Conservation (phyloP, 2,329 filamentous ascomycete genomes). For the Ophiostoma triangulosporum region DNA sequence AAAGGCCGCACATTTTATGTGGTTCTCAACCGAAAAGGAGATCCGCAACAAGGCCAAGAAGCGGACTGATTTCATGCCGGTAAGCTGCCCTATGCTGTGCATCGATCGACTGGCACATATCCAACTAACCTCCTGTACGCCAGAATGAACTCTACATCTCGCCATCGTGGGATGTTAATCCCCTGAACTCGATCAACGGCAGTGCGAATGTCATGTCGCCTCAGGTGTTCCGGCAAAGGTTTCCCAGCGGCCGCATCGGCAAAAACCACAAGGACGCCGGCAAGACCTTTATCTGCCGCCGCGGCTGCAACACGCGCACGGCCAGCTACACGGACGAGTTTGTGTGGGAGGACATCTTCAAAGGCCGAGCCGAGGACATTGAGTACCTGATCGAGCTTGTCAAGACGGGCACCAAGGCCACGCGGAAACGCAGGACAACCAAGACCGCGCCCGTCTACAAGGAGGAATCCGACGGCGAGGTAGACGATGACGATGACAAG, state of each 20-base stretch:
- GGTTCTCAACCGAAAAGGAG: conserved; percentile 88
- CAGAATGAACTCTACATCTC: conserved; percentile 89
- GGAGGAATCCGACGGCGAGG: not conserved
- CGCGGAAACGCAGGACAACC: conserved; percentile 33
- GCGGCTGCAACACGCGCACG: conserved; percentile 79
- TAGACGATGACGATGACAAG: not conserved
- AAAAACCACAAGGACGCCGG: conserved; percentile 60
- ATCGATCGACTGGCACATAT: too few relatives aligned
- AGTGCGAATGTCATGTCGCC: conserved; percentile 70
- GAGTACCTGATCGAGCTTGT: conserved; percentile 52
- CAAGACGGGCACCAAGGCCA: conserved; percentile 58
- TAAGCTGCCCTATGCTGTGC: too few relatives aligned
- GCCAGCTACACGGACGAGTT: conserved; percentile 90
- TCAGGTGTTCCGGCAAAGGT: conserved; percentile 50
- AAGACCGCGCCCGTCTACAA: conserved; percentile 16
- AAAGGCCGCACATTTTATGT: conserved; percentile 82
- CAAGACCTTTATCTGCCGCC: conserved; percentile 79
- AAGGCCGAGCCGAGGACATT: conserved; percentile 50
- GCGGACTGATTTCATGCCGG: conserved; percentile 60
- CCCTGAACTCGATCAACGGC: conserved; percentile 78
- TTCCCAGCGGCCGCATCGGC: conserved; percentile 63
- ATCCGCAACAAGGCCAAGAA: conserved; percentile 75
- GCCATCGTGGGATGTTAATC: conserved; percentile 73
- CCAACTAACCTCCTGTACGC: too few relatives aligned
- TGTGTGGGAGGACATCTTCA: conserved; percentile 74